Conservation (phyloP, 2,329 filamentous ascomycete genomes). For the Epichloe gansuensis region DNA sequence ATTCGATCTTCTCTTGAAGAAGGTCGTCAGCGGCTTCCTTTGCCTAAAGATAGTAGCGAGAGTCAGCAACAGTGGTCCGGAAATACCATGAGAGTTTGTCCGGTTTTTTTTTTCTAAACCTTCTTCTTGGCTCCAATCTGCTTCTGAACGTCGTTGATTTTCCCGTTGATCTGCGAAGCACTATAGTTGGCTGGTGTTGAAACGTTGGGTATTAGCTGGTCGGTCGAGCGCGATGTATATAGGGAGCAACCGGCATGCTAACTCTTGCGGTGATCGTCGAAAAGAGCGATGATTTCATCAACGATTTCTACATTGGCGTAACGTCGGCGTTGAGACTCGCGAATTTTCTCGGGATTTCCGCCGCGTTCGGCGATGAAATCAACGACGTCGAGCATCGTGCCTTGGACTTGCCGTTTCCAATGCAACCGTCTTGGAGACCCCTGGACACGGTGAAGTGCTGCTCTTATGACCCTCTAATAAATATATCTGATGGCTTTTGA, state of each 20-base stretch:
- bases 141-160: conserved; percentile 84
- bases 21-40: conserved; percentile 81
- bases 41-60: conserved; percentile 33
- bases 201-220: neutral
- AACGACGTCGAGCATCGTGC: conserved; percentile 58
- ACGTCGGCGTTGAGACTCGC: conserved; percentile 77
- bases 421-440: neutral
- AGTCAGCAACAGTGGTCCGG: neutral
- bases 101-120: conserved; percentile 27
- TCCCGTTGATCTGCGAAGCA: conserved; percentile 66
- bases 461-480: neutral
- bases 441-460: neutral
- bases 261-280: conserved; percentile 74
- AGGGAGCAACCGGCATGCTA: conserved; percentile 13
- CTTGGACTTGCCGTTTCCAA: neutral
- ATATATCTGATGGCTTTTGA: neutral
- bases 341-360: conserved; percentile 82
- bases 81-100: neutral
- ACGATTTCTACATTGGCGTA: conserved; percentile 72
- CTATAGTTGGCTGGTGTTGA: conserved; percentile 47
- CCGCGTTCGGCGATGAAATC: conserved; percentile 80
- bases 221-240: neutral
- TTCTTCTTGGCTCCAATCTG: conserved; percentile 88
- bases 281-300: conserved; percentile 80
- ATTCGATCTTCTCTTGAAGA: conserved; percentile 61